These are phyloP conservation scores for Talaromyces marneffei DNA, from an alignment of 2,329 filamentous ascomycete genomes.

Conservation along the genomic window DNA sequence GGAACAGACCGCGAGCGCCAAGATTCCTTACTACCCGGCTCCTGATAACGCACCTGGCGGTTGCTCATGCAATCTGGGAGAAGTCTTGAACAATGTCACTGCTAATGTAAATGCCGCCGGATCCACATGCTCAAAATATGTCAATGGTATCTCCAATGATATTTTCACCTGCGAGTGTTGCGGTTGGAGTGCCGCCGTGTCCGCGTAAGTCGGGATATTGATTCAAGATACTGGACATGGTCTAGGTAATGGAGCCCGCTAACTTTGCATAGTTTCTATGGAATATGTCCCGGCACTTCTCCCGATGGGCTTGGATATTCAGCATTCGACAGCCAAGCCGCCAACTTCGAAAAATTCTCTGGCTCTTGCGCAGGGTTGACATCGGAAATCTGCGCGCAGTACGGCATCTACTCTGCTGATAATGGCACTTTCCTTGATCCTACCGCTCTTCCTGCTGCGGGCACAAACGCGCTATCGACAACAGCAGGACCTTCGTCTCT, in stretches of 20 bases:
- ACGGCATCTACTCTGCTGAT: slow-evolving; percentile 20
- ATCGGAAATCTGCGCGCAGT: slow-evolving; percentile 17
- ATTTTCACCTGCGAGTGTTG: slow-evolving; percentile 32
- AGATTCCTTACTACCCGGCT: slow-evolving; percentile 37
- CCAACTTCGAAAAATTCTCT: neutral
- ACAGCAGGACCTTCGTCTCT: slow-evolving; percentile 25
- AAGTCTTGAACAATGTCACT: slow-evolving; percentile 23
- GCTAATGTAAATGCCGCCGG: neutral
- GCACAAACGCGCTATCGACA: slow-evolving; percentile 26
- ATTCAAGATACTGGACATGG: too few relatives aligned
- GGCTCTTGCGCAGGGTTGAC: slow-evolving; percentile 16
- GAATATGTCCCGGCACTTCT: slow-evolving; percentile 31
- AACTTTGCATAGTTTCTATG: slow-evolving; percentile 18
- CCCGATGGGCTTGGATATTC: slow-evolving; percentile 8
- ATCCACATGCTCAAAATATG: neutral
- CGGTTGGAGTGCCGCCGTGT: slow-evolving; percentile 30
- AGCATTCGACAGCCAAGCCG: neutral
- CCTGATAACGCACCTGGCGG: slow-evolving; percentile 29
- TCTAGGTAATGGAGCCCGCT: too few relatives aligned
- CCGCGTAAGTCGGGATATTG: slow-evolving; percentile 28
- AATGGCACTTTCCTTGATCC: slow-evolving; percentile 16
- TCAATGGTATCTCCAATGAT: slow-evolving; percentile 18
- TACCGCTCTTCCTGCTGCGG: slow-evolving; percentile 22
- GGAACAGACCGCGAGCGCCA: slow-evolving; percentile 27
- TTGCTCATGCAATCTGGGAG: slow-evolving; percentile 36